Base-by-base conservation (phyloP, 345 rosid genomes). In the Arabis hirsuta region DNA sequence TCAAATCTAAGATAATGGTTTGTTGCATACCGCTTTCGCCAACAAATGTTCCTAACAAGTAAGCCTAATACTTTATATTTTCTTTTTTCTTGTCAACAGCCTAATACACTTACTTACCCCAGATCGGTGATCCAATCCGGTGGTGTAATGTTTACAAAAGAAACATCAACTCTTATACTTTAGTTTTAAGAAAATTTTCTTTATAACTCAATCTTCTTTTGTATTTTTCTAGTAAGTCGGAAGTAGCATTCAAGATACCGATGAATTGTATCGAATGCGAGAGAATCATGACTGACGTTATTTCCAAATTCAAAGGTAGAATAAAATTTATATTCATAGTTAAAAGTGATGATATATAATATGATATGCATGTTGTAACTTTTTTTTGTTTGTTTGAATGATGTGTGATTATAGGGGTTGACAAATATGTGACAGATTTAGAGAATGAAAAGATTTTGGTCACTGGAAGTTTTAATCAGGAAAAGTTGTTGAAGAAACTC, bases 251-350 rank as follows among this genome's bases (percentile, higher is more conserved):
- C 64, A 77, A 71, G 50, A 81, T 86, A 16, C 79, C 87, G 84
- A 36, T 36, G 11, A 44, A 88, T 16, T 92, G 96, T 57, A 67
- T 81, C 54, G 87, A 83, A 51, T 87, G 91, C 44, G 91, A 85
- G 71, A 78, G 76, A 73, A 51, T 36, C 1, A 83, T 88, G 12
- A 89, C 87, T 7, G 76, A 58, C 53, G 58, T 46, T 65, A 84
- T 90, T 56, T 66, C 90, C 36, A 87, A 87, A 67, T 78, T 86
- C 60, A 76, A 86, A 85, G 96, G 97, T 87, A 31, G 1, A 43
- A 38, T 13, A 7, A 9, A 1, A 34, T 27, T 34, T 62, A 19
- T 38, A 56, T 9, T 46, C 48, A 3, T 41, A n/a, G 4, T 16
- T 54, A 48, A 20, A n/a, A 4, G 10, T 7, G 32, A 13, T 29